Evolutionary conservation across 1,284 basidiomycete genomes (phyloP).

Genomic region (Mycena sp.): DNA sequence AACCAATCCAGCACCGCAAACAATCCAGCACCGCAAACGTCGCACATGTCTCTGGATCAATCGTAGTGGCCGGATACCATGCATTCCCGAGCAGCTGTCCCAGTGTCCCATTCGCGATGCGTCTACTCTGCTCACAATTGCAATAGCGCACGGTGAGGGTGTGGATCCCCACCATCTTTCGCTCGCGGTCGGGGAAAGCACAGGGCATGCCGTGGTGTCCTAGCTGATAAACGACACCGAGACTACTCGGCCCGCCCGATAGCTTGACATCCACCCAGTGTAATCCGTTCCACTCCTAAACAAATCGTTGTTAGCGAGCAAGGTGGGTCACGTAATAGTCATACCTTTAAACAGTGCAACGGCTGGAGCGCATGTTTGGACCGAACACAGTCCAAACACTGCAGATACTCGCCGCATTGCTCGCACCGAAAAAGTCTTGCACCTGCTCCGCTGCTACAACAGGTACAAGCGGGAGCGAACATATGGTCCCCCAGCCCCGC

Average conservation of each 20-base stretch:
- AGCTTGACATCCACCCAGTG: conserved; percentile 19
- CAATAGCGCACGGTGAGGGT: conserved; percentile 15
- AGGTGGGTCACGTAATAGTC: too few species aligned
- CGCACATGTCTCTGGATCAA: conserved; percentile 23
- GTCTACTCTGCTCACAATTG: not conserved
- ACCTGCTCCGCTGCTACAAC: not conserved
- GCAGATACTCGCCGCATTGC: too few species aligned
- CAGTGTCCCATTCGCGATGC: not conserved
- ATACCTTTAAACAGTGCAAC: too few species aligned
- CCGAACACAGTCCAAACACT: too few species aligned
- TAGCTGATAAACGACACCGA: conserved; percentile 29
- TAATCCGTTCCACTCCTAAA: conserved; percentile 27
- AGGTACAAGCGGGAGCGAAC: not conserved
- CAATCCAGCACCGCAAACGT: conserved; percentile 12
- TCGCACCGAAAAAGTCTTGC: conserved; percentile 16
- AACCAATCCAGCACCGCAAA: too few species aligned
- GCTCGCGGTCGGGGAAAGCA: not conserved
- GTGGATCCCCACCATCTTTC: conserved; percentile 16
- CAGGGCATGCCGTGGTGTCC: conserved; percentile 26
- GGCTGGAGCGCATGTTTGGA: too few species aligned
- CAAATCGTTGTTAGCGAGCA: too few species aligned
- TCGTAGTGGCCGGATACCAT: conserved; percentile 28
- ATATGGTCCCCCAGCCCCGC: conserved; percentile 16
- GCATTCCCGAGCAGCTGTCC: conserved; percentile 15
- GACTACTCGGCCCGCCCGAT: not conserved